These are phyloP conservation scores for Nematocida sp. DNA, from an alignment of 371 early-diverging fungal genomes.

Conservation along the genomic window DNA sequence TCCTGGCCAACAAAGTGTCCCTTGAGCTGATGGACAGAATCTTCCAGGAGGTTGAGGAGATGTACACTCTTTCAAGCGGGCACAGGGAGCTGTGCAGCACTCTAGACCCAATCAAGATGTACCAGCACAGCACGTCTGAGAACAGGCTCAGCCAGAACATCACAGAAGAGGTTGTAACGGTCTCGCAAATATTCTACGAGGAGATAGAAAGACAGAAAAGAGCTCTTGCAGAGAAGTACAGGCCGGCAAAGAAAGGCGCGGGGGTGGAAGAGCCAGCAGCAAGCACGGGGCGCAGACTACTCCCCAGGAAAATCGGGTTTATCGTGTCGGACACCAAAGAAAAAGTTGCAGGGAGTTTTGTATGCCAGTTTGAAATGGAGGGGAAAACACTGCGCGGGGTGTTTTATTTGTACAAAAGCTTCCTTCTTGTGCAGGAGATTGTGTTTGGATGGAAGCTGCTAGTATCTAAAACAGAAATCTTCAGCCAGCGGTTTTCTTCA, in stretches of 20 bases:
- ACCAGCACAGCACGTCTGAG: conserved; percentile 12
- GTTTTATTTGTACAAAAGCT: background rate
- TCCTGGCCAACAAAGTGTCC: conserved; percentile 22
- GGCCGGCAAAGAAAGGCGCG: conserved; percentile 14
- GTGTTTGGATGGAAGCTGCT: conserved; percentile 38
- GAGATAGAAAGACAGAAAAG: conserved; percentile 48
- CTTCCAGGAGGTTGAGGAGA: conserved; percentile 22
- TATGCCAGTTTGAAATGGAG: background rate
- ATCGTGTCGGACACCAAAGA: background rate
- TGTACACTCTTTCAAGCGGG: conserved; percentile 1
- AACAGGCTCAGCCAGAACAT: background rate
- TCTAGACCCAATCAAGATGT: background rate
- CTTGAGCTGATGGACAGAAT: conserved; percentile 12
- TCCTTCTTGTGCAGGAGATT: conserved; percentile 1
- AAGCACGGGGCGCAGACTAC: background rate
- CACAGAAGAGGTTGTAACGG: conserved; percentile 4
- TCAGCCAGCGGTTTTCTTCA: background rate
- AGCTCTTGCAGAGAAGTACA: conserved; percentile 22
- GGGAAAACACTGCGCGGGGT: background rate
- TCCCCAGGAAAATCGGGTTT: conserved; percentile 2
- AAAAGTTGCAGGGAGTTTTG: background rate
- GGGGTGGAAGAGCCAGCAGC: background rate
- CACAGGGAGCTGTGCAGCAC: background rate
- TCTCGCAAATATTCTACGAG: background rate
- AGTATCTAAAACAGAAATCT: conserved; percentile 2